Evolutionary conservation across 2,329 filamentous ascomycete genomes (phyloP), one percentile per base, ranked within the genome.

Genomic region (Orbilia brochopaga): DNA sequence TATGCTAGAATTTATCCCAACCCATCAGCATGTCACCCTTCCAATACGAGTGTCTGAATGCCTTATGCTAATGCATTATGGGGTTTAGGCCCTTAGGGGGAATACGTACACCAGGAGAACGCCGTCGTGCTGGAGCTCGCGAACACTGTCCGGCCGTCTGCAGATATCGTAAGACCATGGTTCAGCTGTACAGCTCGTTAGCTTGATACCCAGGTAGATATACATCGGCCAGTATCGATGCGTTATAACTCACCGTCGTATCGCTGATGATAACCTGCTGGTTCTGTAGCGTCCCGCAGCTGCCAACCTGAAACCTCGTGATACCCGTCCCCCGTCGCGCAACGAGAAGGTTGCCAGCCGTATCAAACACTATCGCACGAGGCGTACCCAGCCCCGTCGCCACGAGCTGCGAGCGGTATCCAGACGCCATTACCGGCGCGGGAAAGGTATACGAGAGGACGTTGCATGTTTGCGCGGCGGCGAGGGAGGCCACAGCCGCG

Each of bases 1-100:
- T 92, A 92, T 81, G 77, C 86, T 87, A 91, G 1, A 85, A 80
- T 76, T 83, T 88, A 35, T 89, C 21, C 84, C 0, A 88, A 90
- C 15, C 55, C n/a, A n/a, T n/a, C n/a, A 73, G 48, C 50, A 70
- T 6, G 61, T 75, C 32, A 51, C 23, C 13, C n/a, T 54, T 51
- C 17, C 23, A 8, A n/a, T n/a, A n/a, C n/a, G n/a, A n/a, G n/a
- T n/a, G n/a, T n/a, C n/a, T n/a, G n/a, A n/a, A n/a, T n/a, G n/a
- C n/a, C n/a, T n/a, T n/a, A n/a, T n/a, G n/a, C n/a, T n/a, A n/a
- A n/a, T n/a, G n/a, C n/a, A n/a, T n/a, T n/a, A n/a, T n/a, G n/a
- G n/a, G n/a, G n/a, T n/a, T 15, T 37, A 1, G 40, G 19, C 2
- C 2, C 55, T 15, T 46, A n/a, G 15, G 19, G 19, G 24, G 19